A percentile compares a stretch with the other conserved stretches of the same genome.
phyloP scores from a whole-genome alignment of 2,329 filamentous ascomycete species.

The Rhinocladiella similis region DNA sequence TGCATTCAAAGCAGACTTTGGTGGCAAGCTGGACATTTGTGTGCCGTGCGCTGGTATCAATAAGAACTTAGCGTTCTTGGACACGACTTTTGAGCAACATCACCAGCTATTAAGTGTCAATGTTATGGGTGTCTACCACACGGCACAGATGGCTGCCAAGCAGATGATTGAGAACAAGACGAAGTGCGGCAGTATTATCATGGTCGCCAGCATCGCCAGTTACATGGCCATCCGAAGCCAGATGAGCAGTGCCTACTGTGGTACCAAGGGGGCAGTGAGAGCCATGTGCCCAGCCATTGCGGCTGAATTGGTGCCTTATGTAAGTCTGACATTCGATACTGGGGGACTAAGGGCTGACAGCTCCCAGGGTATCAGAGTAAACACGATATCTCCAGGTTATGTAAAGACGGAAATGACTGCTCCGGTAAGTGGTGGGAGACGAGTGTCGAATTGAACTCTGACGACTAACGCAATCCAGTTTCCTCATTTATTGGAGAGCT shows the following conservation, averaged over 20 bases:
- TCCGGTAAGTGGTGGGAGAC: slow-evolving; percentile 27
- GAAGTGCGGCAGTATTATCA: slow-evolving; percentile 52
- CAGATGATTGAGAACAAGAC: slow-evolving; percentile 55
- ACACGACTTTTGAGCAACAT: slow-evolving; percentile 45
- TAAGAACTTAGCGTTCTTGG: slow-evolving; percentile 45
- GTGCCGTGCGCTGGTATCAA: slow-evolving; percentile 50
- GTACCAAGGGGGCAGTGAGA: slow-evolving; percentile 49
- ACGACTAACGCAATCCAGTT: slow-evolving; percentile 35
- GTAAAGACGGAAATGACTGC: slow-evolving; percentile 40
- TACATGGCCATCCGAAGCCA: slow-evolving; percentile 54
- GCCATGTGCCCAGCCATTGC: slow-evolving; percentile 51
- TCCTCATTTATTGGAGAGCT: slow-evolving; percentile 48
- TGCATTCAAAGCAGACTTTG: slow-evolving; percentile 38
- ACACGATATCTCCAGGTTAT: slow-evolving; percentile 45
- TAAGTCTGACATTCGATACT: slow-evolving; percentile 17
- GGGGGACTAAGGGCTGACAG: slow-evolving; percentile 3
- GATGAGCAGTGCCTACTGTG: slow-evolving; percentile 49
- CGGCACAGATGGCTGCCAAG: slow-evolving; percentile 50
- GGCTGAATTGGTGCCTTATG: slow-evolving; percentile 43
- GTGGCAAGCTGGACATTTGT: slow-evolving; percentile 44
- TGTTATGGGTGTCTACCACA: slow-evolving; percentile 47
- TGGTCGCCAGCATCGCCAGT: slow-evolving; percentile 56
- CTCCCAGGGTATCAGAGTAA: slow-evolving; percentile 42
- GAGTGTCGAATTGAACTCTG: not conserved
- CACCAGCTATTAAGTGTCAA: slow-evolving; percentile 47